These are phyloP conservation scores for Hemerocallis citrina DNA, from an alignment of 106 monocot genomes.

Conservation along the genomic window DNA sequence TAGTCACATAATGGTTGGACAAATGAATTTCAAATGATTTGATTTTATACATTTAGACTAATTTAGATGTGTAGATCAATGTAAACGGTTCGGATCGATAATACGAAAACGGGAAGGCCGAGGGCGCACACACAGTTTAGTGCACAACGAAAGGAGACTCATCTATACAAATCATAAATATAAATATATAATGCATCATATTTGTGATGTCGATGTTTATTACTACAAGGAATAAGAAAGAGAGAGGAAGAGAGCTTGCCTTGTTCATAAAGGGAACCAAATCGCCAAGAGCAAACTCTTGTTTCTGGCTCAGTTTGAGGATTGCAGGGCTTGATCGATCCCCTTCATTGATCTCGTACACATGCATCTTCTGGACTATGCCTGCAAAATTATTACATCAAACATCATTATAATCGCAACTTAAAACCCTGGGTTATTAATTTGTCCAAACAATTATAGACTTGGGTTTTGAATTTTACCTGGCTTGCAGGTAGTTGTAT, in stretches of 20 bases:
- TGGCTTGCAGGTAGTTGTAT: background rate
- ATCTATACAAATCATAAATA: no score
- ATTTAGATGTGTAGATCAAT: no score
- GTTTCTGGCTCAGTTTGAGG: constrained; percentile 35
- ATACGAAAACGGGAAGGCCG: no score
- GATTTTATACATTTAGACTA: no score
- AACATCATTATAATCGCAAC: background rate
- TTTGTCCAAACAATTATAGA: background rate
- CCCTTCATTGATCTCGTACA: constrained; percentile 54
- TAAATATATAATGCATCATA: no score
- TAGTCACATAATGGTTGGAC: no score
- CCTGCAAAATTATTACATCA: background rate
- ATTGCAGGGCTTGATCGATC: constrained; percentile 44
- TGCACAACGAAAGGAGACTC: no score
- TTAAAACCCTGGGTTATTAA: background rate
- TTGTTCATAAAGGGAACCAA: constrained; percentile 44
- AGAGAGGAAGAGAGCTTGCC: constrained; percentile 4
- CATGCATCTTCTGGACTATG: constrained; percentile 35
- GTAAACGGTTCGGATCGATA: no score
- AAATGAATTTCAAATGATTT: no score
- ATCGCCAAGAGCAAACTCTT: constrained; percentile 27
- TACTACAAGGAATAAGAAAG: no score
- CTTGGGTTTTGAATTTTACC: background rate
- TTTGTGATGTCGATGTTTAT: no score
- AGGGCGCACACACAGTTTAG: no score